These are phyloP conservation scores for Fusarium sp. DNA, from an alignment of 2,329 filamentous ascomycete species.

Conservation along the genomic window DNA sequence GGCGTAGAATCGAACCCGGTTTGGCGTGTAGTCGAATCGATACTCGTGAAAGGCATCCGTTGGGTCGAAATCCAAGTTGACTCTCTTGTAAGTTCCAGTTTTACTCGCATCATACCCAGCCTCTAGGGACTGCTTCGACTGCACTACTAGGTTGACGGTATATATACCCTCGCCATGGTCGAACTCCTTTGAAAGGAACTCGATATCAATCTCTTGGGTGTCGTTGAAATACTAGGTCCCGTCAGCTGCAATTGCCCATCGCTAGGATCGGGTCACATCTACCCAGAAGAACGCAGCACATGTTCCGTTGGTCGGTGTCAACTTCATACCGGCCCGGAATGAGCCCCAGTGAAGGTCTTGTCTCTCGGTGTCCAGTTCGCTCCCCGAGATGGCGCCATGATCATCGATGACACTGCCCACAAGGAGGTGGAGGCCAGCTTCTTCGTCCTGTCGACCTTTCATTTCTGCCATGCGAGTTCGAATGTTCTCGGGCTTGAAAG, in stretches of 20 bases:
- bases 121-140: slow-evolving; percentile 69
- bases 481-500: slow-evolving; percentile 69
- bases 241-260: not conserved
- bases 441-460: slow-evolving; percentile 48
- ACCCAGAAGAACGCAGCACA: slow-evolving; percentile 87
- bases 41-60: slow-evolving; percentile 78
- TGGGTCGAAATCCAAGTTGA: slow-evolving; percentile 74
- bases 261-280: slow-evolving; percentile 36
- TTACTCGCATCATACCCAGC: slow-evolving; percentile 72
- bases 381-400: slow-evolving; percentile 65
- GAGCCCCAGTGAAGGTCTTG: slow-evolving; percentile 76
- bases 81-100: slow-evolving; percentile 68
- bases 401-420: slow-evolving; percentile 61
- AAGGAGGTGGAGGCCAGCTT: slow-evolving; percentile 67
- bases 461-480: slow-evolving; percentile 50
- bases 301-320: slow-evolving; percentile 71
- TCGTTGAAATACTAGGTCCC: slow-evolving; percentile 76
- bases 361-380: slow-evolving; percentile 72
- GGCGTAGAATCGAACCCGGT: slow-evolving; percentile 74
- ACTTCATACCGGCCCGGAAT: slow-evolving; percentile 75
- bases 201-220: slow-evolving; percentile 84
- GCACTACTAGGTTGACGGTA: slow-evolving; percentile 80
- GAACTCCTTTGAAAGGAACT: slow-evolving; percentile 78
- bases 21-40: slow-evolving; percentile 78
- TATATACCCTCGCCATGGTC: slow-evolving; percentile 61